These are phyloP conservation scores for Pythium rhizo-oryzae DNA, from an alignment of 352 stramenopile genomes.

Conservation along the genomic window DNA sequence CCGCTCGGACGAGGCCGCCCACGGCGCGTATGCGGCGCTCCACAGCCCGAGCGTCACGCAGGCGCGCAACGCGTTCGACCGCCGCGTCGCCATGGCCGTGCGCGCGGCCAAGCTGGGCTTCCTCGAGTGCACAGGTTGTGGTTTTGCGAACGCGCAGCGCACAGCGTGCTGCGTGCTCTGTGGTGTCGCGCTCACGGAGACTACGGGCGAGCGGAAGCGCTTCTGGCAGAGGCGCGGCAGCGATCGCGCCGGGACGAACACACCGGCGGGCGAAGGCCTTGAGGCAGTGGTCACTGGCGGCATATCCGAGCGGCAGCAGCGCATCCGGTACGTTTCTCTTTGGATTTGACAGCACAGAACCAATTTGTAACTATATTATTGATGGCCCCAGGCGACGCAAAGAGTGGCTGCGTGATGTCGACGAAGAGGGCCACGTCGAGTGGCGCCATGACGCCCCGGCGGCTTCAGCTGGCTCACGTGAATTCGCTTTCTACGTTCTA, in stretches of 20 bases:
- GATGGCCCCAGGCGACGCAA: not conserved
- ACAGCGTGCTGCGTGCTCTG: conserved; percentile 9
- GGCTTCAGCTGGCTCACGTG: too few relatives aligned
- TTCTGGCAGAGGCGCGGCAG: too few relatives aligned
- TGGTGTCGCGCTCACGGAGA: not conserved
- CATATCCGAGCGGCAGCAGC: not conserved
- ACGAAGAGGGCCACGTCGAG: conserved; percentile 20
- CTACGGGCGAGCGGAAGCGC: too few relatives aligned
- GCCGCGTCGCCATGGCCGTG: conserved; percentile 20
- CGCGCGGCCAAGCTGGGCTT: not conserved
- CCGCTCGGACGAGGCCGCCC: conserved; percentile 3
- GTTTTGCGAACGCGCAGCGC: conserved; percentile 9
- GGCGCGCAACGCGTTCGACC: conserved; percentile 21
- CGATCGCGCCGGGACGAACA: too few relatives aligned
- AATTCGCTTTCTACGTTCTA: too few relatives aligned
- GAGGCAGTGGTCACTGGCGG: not conserved
- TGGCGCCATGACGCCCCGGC: conserved; percentile 15
- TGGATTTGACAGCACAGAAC: too few relatives aligned
- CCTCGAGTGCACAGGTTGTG: not conserved
- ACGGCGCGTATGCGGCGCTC: conserved; percentile 23
- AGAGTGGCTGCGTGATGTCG: conserved; percentile 29
- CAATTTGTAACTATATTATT: too few relatives aligned
- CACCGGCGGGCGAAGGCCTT: too few relatives aligned
- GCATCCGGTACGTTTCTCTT: not conserved
- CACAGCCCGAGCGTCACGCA: conserved; percentile 18